Evolutionary conservation across 2,329 filamentous ascomycete species (phyloP), one percentile per base, ranked within the genome.

Genomic region (Macrophomina phaseolina): DNA sequence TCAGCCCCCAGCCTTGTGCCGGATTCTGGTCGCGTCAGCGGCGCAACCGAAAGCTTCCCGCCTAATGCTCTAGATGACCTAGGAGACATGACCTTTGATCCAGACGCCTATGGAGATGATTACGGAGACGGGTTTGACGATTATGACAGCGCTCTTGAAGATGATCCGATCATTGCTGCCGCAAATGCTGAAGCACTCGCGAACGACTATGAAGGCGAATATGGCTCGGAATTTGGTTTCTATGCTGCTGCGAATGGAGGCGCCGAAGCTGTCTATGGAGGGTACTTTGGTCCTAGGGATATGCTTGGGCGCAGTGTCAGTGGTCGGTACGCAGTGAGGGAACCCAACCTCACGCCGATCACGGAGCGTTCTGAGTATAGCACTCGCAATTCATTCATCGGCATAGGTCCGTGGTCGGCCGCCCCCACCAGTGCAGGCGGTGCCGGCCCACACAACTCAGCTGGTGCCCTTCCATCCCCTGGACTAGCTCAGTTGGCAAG

Each of bases 361-460:
- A 98, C 94, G 0, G 95, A 98, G 77, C 88, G 94, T 12, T 97
- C 92, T 67, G 95, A 99, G 79, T 97, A 97, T 82, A 97, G 93
- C 49, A 97, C 96, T 67, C 89, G 95, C 52, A 98, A 97, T 76
- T 96, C 92, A 0, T 87, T 97, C 67, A 91, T 96, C 81, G 92
- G 90, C 67, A 81, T 94, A 68, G 87, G 87, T 30, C 75, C 42
- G 8, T 32, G 30, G 72, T 30, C 80, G 79, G 34, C 78, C 81
- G 67, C 87, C 83, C 67, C 64, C 6, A 65, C 49, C 30, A 65
- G 62, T 32, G 62, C 62, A 18, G 49, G 49, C 5, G 40, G 40
- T 38, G 32, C 30, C 2, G 49, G 52, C 2, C 49, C 30, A 5
- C 62, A 64, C n/a, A 48, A 30, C 38, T 64, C 62, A 14, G 86